Conservation (phyloP, 2,329 filamentous ascomycete species). For the Gyromitra esculenta region DNA sequence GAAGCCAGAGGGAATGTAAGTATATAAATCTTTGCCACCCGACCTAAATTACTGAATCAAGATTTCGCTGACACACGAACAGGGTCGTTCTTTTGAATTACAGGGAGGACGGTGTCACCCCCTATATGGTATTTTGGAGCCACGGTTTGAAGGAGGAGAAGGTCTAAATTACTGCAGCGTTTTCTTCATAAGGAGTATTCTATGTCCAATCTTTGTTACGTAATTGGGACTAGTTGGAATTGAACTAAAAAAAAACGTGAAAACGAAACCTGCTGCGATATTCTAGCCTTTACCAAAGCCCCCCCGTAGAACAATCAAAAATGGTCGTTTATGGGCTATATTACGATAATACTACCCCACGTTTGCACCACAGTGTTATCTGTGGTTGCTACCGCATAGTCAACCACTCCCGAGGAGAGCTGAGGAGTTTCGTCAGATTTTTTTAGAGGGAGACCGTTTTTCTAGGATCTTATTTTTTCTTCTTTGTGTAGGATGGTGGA, state of each 20-base stretch:
- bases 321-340: too few species aligned
- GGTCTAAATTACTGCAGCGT: constrained; percentile 25
- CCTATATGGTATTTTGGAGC: constrained; percentile 93
- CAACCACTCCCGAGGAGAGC: not conserved
- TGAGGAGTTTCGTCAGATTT: not conserved
- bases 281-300: too few species aligned
- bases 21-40: constrained; percentile 56
- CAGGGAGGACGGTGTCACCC: constrained; percentile 93
- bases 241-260: constrained; percentile 9
- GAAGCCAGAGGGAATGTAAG: constrained; percentile 92
- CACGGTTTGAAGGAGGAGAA: constrained; percentile 81
- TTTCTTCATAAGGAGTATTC: not conserved
- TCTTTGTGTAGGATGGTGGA: not conserved
- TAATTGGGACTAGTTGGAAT: constrained; percentile 10
- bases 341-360: too few species aligned
- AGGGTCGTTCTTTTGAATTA: constrained; percentile 95
- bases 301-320: too few species aligned
- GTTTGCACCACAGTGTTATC: too few species aligned
- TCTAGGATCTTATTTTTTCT: not conserved
- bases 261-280: constrained; percentile 1
- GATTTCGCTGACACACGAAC: constrained; percentile 19
- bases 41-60: not conserved
- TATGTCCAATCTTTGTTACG: constrained; percentile 5
- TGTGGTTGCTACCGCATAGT: not conserved
- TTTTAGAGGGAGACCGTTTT: not conserved